These are phyloP conservation scores for Phytophthora macrochlamydospora DNA, from an alignment of 352 stramenopile species.

Conservation along the genomic window DNA sequence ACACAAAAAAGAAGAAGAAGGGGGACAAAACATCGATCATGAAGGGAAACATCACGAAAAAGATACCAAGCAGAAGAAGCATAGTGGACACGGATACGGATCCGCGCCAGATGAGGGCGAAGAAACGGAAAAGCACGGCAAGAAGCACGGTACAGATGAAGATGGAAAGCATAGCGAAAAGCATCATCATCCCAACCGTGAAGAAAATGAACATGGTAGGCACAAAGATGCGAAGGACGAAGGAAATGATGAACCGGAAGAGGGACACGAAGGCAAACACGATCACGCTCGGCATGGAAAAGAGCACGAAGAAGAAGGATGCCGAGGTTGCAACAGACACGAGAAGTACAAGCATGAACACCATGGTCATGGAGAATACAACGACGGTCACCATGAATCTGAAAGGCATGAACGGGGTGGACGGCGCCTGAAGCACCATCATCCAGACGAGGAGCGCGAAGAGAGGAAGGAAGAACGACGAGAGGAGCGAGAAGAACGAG, in stretches of 20 bases:
- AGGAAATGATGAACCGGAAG: not conserved
- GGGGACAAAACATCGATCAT: conserved; percentile 5
- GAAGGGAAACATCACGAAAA: conserved; percentile 8
- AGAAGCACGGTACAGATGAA: conserved; percentile 11
- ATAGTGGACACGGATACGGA: conserved; percentile 3
- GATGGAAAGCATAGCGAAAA: conserved; percentile 1
- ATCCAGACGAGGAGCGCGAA: not conserved
- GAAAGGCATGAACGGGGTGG: conserved; percentile 2
- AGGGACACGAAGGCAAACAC: not conserved
- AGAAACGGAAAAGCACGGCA: conserved; percentile 7
- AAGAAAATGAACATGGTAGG: not conserved
- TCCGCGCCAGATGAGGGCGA: conserved; percentile 5
- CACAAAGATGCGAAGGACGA: conserved; percentile 4
- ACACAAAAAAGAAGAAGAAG: conserved; percentile 10
- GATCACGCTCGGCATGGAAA: not conserved
- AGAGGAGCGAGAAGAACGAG: conserved; percentile 12
- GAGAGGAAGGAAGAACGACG: conserved; percentile 2
- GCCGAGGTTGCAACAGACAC: conserved; percentile 3
- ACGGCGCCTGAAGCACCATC: conserved; percentile 16
- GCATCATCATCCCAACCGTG: conserved; percentile 13
- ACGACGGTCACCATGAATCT: conserved; percentile 4
- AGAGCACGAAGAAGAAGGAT: conserved; percentile 6
- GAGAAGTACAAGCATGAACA: conserved; percentile 7
- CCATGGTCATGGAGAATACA: not conserved
- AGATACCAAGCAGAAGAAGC: conserved; percentile 10